Evolutionary conservation across 208 protist genomes (phyloP).

Genomic region (Acanthamoeba culbertsoni): DNA sequence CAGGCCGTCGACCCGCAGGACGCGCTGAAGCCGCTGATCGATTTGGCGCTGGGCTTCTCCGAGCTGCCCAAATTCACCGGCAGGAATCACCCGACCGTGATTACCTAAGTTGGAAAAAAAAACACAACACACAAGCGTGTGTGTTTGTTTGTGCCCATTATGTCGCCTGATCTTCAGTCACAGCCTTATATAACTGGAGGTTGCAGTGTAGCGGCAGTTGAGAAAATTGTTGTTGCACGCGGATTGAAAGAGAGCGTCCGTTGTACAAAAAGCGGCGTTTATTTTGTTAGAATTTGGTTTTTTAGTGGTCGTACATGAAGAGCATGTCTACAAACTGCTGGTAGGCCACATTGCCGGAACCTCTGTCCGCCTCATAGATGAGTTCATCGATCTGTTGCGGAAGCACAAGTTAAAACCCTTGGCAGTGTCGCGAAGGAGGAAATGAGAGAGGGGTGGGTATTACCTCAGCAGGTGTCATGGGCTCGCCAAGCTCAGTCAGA

Average conservation of each 20-base stretch:
- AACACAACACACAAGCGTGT: neutral
- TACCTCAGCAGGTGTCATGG: constrained; percentile 87
- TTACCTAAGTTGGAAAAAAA: constrained; percentile 87
- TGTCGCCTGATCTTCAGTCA: too few species aligned
- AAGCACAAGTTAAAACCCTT: neutral
- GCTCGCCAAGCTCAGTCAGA: constrained; percentile 89
- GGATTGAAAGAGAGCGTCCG: neutral
- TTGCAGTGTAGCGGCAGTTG: neutral
- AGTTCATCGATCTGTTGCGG: constrained; percentile 82
- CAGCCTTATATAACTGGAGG: too few species aligned
- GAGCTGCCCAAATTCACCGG: constrained; percentile 90
- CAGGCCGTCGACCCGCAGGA: constrained; percentile 78
- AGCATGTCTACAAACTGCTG: constrained; percentile 89
- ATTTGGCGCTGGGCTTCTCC: constrained; percentile 87
- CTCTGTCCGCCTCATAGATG: constrained; percentile 84
- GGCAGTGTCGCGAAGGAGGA: neutral
- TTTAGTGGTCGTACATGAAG: constrained; percentile 59
- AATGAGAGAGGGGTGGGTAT: neutral
- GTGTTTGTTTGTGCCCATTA: too few species aligned
- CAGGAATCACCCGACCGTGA: constrained; percentile 93
- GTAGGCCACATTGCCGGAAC: constrained; percentile 87
- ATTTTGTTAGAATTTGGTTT: neutral
- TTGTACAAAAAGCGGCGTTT: neutral
- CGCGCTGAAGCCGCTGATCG: constrained; percentile 88
- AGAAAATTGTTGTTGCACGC: neutral